Percentiles rank a stretch among this genome's conserved stretches.
Evolutionary conservation across 2,329 filamentous ascomycete genomes (phyloP).

Genomic region (Curvularia sp.): DNA sequence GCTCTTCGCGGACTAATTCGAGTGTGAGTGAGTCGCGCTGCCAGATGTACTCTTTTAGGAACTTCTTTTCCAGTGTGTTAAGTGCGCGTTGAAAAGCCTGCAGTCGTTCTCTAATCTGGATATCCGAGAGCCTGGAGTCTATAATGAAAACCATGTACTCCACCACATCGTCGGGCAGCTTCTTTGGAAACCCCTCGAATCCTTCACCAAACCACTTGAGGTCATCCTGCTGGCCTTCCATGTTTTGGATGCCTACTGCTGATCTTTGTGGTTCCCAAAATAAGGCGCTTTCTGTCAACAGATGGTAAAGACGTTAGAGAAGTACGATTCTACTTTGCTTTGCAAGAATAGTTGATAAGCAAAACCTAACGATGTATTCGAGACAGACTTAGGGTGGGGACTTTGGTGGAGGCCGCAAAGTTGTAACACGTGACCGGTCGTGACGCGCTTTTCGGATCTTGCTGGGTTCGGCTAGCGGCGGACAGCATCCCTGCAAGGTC

Average conservation of each 20-base stretch:
- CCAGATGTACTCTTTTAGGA: conserved; percentile 92
- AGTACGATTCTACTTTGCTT: background rate
- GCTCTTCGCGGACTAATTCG: conserved; percentile 66
- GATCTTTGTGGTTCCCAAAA: background rate
- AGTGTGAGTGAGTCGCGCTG: conserved; percentile 84
- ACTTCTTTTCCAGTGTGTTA: conserved; percentile 65
- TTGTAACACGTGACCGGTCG: conserved; percentile 32
- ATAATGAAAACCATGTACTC: conserved; percentile 83
- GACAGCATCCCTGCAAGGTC: conserved; percentile 19
- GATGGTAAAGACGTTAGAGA: background rate
- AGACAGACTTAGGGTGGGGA: background rate
- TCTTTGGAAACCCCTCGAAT: conserved; percentile 70
- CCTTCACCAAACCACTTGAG: conserved; percentile 71
- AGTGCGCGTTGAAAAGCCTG: conserved; percentile 75
- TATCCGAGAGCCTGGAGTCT: conserved; percentile 61
- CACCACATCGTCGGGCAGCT: conserved; percentile 81
- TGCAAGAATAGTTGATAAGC: background rate
- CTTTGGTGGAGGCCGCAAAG: conserved; percentile 24
- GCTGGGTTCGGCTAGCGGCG: conserved; percentile 20
- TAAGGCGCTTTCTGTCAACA: no score
- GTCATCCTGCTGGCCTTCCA: conserved; percentile 58
- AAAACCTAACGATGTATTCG: background rate
- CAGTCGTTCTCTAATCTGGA: conserved; percentile 69
- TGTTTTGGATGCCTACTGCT: conserved; percentile 15
- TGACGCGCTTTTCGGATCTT: conserved; percentile 23